A percentile compares a stretch with the other conserved stretches of the same genome.
Evolutionary conservation across 2,329 filamentous ascomycete species (phyloP).

Genomic region (Nemania serpens): DNA sequence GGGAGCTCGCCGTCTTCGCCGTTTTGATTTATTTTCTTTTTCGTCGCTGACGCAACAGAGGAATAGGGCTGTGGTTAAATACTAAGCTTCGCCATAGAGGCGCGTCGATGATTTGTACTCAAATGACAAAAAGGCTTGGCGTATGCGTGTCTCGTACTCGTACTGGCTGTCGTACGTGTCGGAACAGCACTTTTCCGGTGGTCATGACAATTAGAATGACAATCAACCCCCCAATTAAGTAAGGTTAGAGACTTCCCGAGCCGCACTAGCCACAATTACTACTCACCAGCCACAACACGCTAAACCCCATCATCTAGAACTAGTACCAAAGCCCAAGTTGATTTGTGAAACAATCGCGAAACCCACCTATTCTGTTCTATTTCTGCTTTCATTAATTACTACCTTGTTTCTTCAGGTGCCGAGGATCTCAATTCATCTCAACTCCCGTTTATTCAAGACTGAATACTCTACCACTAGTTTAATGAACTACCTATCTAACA

Average conservation of each 20-base stretch:
- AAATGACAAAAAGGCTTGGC: slow-evolving; percentile 14
- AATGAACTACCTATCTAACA: too few species aligned
- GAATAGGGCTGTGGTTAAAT: slow-evolving; percentile 16
- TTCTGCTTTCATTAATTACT: too few species aligned
- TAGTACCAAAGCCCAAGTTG: too few species aligned
- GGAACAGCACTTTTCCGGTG: slow-evolving; percentile 19
- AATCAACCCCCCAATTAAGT: slow-evolving; percentile 1
- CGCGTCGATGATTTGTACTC: background rate
- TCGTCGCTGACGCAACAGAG: background rate
- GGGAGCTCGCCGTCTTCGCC: background rate
- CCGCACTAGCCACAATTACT: slow-evolving; percentile 3
- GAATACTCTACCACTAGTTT: too few species aligned
- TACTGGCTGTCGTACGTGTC: slow-evolving; percentile 22
- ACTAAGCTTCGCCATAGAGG: background rate
- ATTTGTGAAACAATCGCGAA: too few species aligned
- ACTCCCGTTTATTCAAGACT: too few species aligned
- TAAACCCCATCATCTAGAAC: too few species aligned
- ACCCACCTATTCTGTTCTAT: too few species aligned
- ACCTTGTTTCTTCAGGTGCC: too few species aligned
- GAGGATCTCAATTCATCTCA: too few species aligned
- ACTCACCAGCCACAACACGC: background rate
- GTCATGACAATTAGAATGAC: slow-evolving; percentile 26
- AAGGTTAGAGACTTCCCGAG: background rate
- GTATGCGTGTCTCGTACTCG: slow-evolving; percentile 20
- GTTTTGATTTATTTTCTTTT: background rate